phyloP scores from a whole-genome alignment of 1,284 basidiomycete genomes.

The Tylopilus sp. region DNA sequence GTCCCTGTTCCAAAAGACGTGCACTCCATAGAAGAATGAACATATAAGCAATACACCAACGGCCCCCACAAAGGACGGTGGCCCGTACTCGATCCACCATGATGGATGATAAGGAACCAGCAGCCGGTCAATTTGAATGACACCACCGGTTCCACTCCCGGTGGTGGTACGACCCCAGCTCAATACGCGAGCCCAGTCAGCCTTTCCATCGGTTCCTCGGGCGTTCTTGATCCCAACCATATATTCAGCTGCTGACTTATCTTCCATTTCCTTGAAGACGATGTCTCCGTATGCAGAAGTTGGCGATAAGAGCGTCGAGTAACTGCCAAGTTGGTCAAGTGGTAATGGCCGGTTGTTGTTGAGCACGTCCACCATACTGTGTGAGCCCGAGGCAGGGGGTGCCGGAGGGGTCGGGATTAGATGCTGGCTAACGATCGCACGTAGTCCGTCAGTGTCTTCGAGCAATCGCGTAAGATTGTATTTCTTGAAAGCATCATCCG shows the following conservation, averaged over 20 bases:
- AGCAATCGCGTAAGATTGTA: constrained; percentile 83
- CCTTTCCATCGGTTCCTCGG: constrained; percentile 66
- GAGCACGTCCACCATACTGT: constrained; percentile 38
- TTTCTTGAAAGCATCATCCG: constrained; percentile 89
- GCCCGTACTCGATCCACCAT: constrained; percentile 74
- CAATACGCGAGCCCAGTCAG: constrained; percentile 77
- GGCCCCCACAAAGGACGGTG: constrained; percentile 56
- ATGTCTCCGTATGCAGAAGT: constrained; percentile 75
- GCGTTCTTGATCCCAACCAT: constrained; percentile 91
- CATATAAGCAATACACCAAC: constrained; percentile 59
- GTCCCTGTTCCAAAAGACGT: constrained; percentile 65
- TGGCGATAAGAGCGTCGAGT: constrained; percentile 69
- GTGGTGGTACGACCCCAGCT: constrained; percentile 82
- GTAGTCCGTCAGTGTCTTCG: constrained; percentile 58
- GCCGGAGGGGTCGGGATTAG: constrained; percentile 65
- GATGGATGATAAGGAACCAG: constrained; percentile 84
- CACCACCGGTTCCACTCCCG: constrained; percentile 72
- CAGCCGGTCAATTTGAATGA: constrained; percentile 84
- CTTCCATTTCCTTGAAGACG: constrained; percentile 66
- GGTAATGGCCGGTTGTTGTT: constrained; percentile 71
- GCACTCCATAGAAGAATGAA: constrained; percentile 70
- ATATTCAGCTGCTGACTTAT: constrained; percentile 45
- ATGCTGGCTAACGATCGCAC: constrained; percentile 82
- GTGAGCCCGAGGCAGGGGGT: constrained; percentile 20
- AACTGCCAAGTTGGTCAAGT: constrained; percentile 69